Percentiles rank a stretch among this genome's conserved stretches.
Evolutionary conservation across 2,329 filamentous ascomycete genomes (phyloP).

Genomic region (Diaporthe sp.): DNA sequence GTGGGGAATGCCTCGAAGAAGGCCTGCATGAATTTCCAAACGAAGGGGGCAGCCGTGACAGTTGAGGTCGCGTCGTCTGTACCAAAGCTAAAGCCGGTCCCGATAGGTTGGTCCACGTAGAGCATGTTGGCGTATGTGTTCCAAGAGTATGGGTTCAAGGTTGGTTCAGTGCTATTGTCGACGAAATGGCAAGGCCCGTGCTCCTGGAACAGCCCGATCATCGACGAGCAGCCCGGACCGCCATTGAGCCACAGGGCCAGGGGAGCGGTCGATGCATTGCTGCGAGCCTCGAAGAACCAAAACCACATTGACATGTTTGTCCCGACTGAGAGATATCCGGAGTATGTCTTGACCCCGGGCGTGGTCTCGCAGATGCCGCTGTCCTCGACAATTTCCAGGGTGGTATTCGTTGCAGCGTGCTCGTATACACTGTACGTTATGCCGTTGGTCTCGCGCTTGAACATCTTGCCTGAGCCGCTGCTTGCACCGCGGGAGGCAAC

Average conservation of each 20-base stretch:
- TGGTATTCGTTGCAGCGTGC: conserved; percentile 18
- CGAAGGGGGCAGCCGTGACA: conserved; percentile 35
- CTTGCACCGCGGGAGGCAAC: background rate
- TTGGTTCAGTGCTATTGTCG: conserved; percentile 61
- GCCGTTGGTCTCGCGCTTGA: conserved; percentile 34
- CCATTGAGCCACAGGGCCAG: conserved; percentile 72
- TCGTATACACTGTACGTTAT: conserved; percentile 34
- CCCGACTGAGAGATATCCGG: conserved; percentile 36
- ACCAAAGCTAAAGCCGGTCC: conserved; percentile 63
- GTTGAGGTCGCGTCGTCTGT: conserved; percentile 34
- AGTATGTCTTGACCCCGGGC: conserved; percentile 35
- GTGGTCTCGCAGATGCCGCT: conserved; percentile 39
- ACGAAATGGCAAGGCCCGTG: conserved; percentile 63
- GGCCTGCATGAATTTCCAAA: conserved; percentile 37
- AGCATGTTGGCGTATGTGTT: conserved; percentile 69
- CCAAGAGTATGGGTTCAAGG: conserved; percentile 71
- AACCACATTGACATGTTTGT: conserved; percentile 44
- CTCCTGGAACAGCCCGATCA: conserved; percentile 65
- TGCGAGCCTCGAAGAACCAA: conserved; percentile 54
- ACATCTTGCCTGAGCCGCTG: conserved; percentile 11
- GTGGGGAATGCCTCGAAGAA: conserved; percentile 35
- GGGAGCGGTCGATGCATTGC: conserved; percentile 49
- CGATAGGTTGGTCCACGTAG: conserved; percentile 66
- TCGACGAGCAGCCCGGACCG: conserved; percentile 70
- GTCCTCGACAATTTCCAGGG: conserved; percentile 22